Evolutionary conservation across 139 green algal species (phyloP).

Genomic region (Tetratostichococcus sp.): DNA sequence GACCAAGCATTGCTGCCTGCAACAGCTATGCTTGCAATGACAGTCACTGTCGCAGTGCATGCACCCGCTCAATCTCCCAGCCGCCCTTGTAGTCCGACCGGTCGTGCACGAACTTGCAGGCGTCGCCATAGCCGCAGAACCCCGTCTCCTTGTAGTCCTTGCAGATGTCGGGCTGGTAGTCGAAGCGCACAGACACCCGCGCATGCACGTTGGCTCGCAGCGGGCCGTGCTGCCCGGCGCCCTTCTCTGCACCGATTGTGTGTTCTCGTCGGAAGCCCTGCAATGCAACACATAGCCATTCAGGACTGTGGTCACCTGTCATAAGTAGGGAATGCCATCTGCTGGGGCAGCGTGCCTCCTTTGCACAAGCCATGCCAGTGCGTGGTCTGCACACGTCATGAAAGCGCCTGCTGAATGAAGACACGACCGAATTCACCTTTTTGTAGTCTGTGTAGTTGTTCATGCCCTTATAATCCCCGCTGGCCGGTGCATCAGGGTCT

Average conservation of each 20-base stretch:
- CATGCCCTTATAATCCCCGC: conserved; percentile 69
- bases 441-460: conserved; percentile 77
- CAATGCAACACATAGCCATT: too few species aligned
- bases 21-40: too few species aligned
- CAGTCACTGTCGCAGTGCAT: not conserved
- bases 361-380: too few species aligned
- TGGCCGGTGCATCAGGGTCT: conserved; percentile 5
- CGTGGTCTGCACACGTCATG: too few species aligned
- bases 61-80: conserved; percentile 83
- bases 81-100: conserved; percentile 96
- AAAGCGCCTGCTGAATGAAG: too few species aligned
- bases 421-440: conserved; percentile 28
- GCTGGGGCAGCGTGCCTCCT: too few species aligned
- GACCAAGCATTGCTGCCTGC: too few species aligned
- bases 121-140: conserved; percentile 94
- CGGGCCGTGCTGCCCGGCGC: conserved; percentile 71
- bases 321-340: not conserved
- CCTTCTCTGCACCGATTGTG: conserved; percentile 63
- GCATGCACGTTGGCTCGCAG: conserved; percentile 67
- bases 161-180: conserved; percentile 98
- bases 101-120: conserved; percentile 99
- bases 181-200: conserved; percentile 71
- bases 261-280: conserved; percentile 21
- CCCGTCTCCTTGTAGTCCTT: conserved; percentile 99
- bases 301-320: too few species aligned